Evolutionary conservation across 2,329 filamentous ascomycete species (phyloP).

Genomic region (Talaromyces sp.): DNA sequence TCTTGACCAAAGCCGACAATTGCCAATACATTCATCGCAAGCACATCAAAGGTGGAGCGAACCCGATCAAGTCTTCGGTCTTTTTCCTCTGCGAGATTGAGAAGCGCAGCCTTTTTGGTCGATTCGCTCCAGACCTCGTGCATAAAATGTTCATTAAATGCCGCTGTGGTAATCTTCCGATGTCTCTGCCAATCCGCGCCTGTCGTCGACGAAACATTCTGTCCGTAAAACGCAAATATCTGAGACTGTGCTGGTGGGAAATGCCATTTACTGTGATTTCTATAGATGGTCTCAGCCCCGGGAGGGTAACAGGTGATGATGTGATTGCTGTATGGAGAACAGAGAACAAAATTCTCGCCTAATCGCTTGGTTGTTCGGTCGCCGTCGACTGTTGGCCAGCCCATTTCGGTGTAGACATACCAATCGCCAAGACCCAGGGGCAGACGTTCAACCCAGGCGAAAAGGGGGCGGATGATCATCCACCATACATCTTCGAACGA

Average conservation of each 20-base stretch:
- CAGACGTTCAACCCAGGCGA: background rate
- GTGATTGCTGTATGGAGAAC: slow-evolving; percentile 1
- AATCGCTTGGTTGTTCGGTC: background rate
- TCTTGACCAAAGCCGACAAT: background rate
- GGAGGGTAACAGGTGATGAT: slow-evolving; percentile 1
- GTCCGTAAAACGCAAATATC: background rate
- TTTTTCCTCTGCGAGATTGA: background rate
- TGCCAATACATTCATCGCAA: background rate
- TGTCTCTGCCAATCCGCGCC: background rate
- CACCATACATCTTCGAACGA: background rate
- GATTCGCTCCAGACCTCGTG: background rate
- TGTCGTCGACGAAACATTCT: background rate
- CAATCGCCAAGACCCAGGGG: background rate
- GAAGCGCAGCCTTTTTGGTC: background rate
- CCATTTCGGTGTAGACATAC: slow-evolving; percentile 4
- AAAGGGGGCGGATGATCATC: slow-evolving; percentile 1
- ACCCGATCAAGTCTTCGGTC: background rate
- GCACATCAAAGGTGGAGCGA: background rate
- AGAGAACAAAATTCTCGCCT: background rate
- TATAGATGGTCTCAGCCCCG: background rate
- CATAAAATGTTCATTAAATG: slow-evolving; percentile 2
- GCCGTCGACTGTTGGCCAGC: slow-evolving; percentile 1
- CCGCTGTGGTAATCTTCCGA: background rate
- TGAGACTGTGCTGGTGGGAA: background rate
- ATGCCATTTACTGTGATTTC: background rate